phyloP scores from a whole-genome alignment of 345 rosid genomes.

The Camelina hispida region DNA sequence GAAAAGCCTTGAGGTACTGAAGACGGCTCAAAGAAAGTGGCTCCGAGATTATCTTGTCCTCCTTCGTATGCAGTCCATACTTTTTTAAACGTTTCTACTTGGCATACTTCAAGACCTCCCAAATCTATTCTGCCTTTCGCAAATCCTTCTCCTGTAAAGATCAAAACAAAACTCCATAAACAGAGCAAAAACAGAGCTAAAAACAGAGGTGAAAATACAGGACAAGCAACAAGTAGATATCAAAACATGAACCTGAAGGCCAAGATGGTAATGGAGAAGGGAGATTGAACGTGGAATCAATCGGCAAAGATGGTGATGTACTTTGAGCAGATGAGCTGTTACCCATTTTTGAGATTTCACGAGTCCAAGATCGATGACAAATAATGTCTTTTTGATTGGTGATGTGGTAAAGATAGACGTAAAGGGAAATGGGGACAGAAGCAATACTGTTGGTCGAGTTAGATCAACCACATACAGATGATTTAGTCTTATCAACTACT shows the following conservation, averaged over 20 bases:
- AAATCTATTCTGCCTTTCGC: constrained; percentile 62
- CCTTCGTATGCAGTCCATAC: constrained; percentile 65
- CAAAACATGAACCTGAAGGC: constrained; percentile 57
- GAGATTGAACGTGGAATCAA: constrained; percentile 58
- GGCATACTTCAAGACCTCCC: constrained; percentile 64
- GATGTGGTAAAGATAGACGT: constrained; percentile 13
- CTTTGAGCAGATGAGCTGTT: constrained; percentile 38
- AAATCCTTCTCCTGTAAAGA: constrained; percentile 58
- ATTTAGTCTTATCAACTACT: constrained; percentile 37
- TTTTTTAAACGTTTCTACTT: constrained; percentile 56
- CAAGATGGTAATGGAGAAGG: constrained; percentile 65
- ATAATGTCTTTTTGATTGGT: constrained; percentile 19
- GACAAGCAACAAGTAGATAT: neutral
- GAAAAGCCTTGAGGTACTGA: constrained; percentile 55
- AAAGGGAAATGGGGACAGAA: constrained; percentile 37
- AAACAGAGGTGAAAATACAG: constrained; percentile 30
- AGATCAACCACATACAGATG: constrained; percentile 38
- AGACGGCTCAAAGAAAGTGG: constrained; percentile 73
- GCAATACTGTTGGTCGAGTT: constrained; percentile 30
- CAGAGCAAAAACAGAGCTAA: neutral
- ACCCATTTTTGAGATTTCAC: constrained; percentile 43
- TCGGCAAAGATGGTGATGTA: constrained; percentile 48
- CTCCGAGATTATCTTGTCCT: constrained; percentile 68
- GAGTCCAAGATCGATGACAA: constrained; percentile 7
- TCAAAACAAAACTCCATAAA: neutral